Percentiles rank a stretch among this genome's conserved stretches.
Evolutionary conservation across 495 filamentous ascomycete species (phyloP).

Genomic region (Sphaerosporella brunnea): DNA sequence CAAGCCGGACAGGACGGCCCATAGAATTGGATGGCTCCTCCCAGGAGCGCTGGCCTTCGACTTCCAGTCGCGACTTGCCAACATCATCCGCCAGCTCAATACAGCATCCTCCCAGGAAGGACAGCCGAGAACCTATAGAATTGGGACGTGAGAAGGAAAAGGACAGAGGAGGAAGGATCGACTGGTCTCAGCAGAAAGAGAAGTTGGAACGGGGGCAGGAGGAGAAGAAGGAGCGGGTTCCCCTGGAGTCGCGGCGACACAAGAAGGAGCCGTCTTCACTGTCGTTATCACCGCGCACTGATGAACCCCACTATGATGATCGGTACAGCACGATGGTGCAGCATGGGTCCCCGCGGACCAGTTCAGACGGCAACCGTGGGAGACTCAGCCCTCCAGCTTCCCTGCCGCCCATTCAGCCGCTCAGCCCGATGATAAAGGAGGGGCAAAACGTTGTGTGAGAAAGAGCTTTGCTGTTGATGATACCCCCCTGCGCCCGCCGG

Average conservation of each 20-base stretch:
- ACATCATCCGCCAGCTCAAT: not conserved
- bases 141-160: no score
- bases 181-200: not conserved
- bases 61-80: slow-evolving; percentile 2
- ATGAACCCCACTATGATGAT: not conserved
- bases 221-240: slow-evolving; percentile 1
- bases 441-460: not conserved
- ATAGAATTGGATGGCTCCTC: not conserved
- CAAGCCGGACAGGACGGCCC: slow-evolving; percentile 8
- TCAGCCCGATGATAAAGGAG: not conserved
- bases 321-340: not conserved
- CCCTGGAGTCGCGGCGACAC: not conserved
- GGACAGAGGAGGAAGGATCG: not conserved
- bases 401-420: not conserved
- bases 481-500: no score
- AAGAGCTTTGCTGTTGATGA: no score
- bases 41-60: slow-evolving; percentile 18
- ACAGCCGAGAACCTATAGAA: not conserved
- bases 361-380: not conserved
- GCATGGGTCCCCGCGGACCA: not conserved
- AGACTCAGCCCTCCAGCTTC: not conserved
- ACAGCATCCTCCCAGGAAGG: not conserved
- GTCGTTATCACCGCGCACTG: not conserved
- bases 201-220: not conserved
- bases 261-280: not conserved